Evolutionary conservation across 345 rosid genomes (phyloP), one percentile per base, ranked within the genome.

Genomic region (Excoecaria cochinchinensis): DNA sequence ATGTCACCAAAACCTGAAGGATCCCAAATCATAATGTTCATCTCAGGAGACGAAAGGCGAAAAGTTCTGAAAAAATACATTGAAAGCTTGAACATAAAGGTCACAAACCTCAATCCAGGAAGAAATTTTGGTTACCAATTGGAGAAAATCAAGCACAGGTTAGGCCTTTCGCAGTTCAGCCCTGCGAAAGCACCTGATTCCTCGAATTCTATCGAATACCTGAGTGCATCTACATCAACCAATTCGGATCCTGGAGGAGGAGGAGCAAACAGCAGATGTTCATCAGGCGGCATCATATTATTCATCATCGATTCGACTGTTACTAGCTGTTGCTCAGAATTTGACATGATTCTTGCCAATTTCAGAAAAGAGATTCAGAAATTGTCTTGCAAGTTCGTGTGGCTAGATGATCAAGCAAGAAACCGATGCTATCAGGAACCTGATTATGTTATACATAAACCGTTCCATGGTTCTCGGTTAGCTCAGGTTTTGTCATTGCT

Each of bases 401-500:
- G 84, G 84, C 36, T 80, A 51, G 70, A 63, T 56, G 78, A 83
- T 74, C 72, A 69, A 13, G 31, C 68, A 21, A 8, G 3, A 21
- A 72, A 71, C 1, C 19, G 70, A 50, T 25, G 36, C 25, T 52
- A 12, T 51, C n/a, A 12, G 1, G 75, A 50, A 44, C 52, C 62
- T 7, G 84, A 80, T 72, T 57, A 42, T 8, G 44, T 77, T 5
- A 52, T 80, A 8, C 40, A 52, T 2, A 80, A 73, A 47, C 82
- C 86, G 57, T 57, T 83, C 9, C 86, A 83, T 69, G 86, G 86
- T 24, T 80, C 75, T 0, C 78, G 84, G 5, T 69, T 83, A 59
- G 68, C 6, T 38, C 78, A 78, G 47, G 80, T 78, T 25, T n/a
- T 78, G 36, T 75, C 74, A 19, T 52, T 83, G 42, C 77, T 83